phyloP scores from a whole-genome alignment of 257 asterid species.

The Craterostigma plantagineum region DNA sequence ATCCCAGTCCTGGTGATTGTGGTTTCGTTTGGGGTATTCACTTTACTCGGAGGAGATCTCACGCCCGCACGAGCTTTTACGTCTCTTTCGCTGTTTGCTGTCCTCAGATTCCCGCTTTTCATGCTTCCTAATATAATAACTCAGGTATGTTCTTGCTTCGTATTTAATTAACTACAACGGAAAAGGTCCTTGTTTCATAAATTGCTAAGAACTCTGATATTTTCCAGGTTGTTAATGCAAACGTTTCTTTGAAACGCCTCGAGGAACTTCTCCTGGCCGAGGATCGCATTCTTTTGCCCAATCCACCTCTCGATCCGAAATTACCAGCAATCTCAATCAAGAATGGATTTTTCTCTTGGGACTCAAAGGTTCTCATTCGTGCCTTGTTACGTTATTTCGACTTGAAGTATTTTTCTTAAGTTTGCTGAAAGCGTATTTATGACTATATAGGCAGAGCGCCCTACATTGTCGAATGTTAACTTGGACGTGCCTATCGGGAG shows the following conservation, averaged over 20 bases:
- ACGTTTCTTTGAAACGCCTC: conserved; percentile 77
- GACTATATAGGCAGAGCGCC: too few species aligned
- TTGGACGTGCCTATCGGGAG: too few species aligned
- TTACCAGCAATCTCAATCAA: conserved; percentile 79
- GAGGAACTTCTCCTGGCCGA: conserved; percentile 86
- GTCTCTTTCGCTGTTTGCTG: conserved; percentile 82
- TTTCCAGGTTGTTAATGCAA: conserved; percentile 71
- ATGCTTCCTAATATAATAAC: conserved; percentile 93
- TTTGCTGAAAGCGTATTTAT: too few species aligned
- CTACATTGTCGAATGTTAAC: conserved; percentile 53
- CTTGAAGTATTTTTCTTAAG: too few species aligned
- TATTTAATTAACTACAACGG: too few species aligned
- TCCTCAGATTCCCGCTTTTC: conserved; percentile 76
- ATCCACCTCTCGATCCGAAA: conserved; percentile 68
- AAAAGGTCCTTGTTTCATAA: too few species aligned
- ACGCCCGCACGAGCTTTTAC: conserved; percentile 98
- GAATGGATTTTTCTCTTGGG: conserved; percentile 94
- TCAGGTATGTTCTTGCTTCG: conserved; percentile 27
- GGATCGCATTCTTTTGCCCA: conserved; percentile 64
- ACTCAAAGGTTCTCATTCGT: conserved; percentile 38
- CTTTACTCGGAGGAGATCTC: conserved; percentile 83
- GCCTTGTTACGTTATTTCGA: too few species aligned
- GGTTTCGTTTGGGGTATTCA: conserved; percentile 63
- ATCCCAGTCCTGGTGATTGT: conserved; percentile 89
- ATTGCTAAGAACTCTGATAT: too few species aligned